A percentile compares a stretch with the other conserved stretches of the same genome.
These are phyloP conservation scores for Stellera chamaejasme DNA, from an alignment of 345 rosid genomes.

Conservation along the genomic window DNA sequence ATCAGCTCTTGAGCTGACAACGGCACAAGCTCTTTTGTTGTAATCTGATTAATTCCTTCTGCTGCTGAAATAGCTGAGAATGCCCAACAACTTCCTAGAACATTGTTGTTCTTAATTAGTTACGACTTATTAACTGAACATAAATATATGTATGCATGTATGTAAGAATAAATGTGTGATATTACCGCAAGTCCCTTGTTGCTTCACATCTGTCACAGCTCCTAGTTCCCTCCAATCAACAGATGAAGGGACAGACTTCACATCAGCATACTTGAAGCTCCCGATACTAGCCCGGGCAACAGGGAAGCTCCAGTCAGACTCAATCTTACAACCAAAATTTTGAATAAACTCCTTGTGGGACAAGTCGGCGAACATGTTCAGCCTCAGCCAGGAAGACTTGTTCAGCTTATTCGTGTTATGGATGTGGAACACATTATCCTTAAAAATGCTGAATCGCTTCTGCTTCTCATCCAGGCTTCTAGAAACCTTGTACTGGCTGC, in stretches of 20 bases:
- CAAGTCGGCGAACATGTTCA: no score
- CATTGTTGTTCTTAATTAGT: not conserved
- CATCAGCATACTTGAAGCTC: not conserved
- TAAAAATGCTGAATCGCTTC: no score
- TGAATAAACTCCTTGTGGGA: no score
- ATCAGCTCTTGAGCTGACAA: not conserved
- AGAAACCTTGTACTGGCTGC: no score
- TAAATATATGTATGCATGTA: not conserved
- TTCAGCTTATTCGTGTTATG: no score
- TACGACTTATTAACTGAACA: not conserved
- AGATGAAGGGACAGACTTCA: not conserved
- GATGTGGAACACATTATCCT: no score
- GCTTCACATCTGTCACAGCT: not conserved
- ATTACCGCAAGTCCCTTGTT: not conserved
- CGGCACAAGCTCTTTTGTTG: not conserved
- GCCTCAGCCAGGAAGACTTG: no score
- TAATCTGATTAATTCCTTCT: not conserved
- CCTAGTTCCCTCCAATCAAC: not conserved
- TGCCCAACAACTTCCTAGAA: conserved; percentile 7
- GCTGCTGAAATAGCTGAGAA: conserved; percentile 2
- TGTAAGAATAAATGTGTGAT: not conserved
- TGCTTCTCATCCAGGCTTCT: no score
- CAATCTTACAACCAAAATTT: no score
- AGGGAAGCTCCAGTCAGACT: no score
- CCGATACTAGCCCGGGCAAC: no score